These are phyloP conservation scores for Biscogniauxia marginata DNA, from an alignment of 2,329 filamentous ascomycete species.

Conservation along the genomic window DNA sequence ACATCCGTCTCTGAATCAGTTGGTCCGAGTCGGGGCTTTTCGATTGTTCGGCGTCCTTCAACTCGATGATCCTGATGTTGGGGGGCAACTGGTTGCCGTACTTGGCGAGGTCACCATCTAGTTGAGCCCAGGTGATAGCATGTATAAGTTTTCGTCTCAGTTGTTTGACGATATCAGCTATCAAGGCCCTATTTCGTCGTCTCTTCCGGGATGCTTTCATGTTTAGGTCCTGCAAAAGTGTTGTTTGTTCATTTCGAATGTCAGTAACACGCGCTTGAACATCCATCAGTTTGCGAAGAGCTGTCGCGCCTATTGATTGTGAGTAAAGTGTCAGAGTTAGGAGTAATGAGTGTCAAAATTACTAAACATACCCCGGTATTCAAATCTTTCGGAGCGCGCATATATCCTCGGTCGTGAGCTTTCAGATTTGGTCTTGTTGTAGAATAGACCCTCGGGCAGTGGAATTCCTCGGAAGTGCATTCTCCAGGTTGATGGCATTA, in stretches of 20 bases:
- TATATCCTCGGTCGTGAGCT: constrained; percentile 32
- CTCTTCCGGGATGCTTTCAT: constrained; percentile 2
- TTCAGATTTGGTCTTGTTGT: constrained; percentile 22
- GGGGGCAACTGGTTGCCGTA: constrained; percentile 19
- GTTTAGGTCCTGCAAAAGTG: constrained; percentile 3
- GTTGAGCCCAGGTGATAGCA: constrained; percentile 27
- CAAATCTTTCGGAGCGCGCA: constrained; percentile 23
- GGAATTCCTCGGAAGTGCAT: constrained; percentile 32
- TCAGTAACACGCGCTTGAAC: constrained; percentile 26
- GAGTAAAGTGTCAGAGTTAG: constrained; percentile 2
- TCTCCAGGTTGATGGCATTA: constrained; percentile 33
- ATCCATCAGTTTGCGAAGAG: constrained; percentile 28
- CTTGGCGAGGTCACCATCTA: constrained; percentile 24
- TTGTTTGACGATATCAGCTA: constrained; percentile 20
- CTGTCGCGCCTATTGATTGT: constrained; percentile 21
- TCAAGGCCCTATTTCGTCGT: constrained; percentile 2
- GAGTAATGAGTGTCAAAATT: background rate
- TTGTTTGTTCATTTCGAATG: constrained; percentile 19
- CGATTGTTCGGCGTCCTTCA: constrained; percentile 7
- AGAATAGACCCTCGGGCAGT: constrained; percentile 31
- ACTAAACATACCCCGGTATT: constrained; percentile 30
- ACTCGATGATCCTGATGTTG: constrained; percentile 25
- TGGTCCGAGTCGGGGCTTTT: constrained; percentile 15
- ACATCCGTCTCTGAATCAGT: constrained; percentile 22
- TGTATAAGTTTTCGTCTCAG: constrained; percentile 19